Evolutionary conservation across 305 asterid species (phyloP), one percentile per base, ranked within the genome.

Genomic region (Salvia sclarea): DNA sequence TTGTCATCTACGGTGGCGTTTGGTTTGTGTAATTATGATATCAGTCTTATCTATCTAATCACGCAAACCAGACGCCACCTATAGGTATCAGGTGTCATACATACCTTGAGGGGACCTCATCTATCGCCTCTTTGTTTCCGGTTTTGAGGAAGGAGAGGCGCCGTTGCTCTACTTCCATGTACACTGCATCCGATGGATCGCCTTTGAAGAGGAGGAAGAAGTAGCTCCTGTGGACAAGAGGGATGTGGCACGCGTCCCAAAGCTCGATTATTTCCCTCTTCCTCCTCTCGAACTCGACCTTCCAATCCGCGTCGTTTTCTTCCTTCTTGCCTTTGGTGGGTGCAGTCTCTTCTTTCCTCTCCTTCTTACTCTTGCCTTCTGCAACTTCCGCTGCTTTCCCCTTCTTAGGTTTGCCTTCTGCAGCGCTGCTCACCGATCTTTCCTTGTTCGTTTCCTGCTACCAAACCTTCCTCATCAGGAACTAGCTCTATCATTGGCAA

Each of bases 91-190:
- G n/a, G n/a, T n/a, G n/a, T n/a, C n/a, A n/a, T n/a, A n/a, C 5
- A 57, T 81, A 90, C 98, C 90, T 86, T 18, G 89, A 68, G 64
- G 93, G 69, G 22, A 13, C 35, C 13, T 61, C 66, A 1, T 41
- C 66, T 0, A 21, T 60, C 8, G 65, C 8, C 14, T 40, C 30
- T 5, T 18, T 71, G 72, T 61, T 78, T 70, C 12, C 84, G 35
- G 54, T 68, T 80, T 85, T 88, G 74, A 95, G 92, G 56, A 81
- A 95, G 11, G 95, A 71, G 30, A 95, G 81, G 22, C 98, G 84
- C 70, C 99, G 81, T 18, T 82, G 94, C 81, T 95, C 99, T 47
- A 95, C 99, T 71, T 92, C 96, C 86, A 95, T 64, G 84, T 95
- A 95, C 20, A 95, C 85, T 18, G 92, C 82, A 13, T 95, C 97